Base-by-base conservation (phyloP, 371 early-diverging fungal species). In the Dinochytrium kinnereticum region DNA sequence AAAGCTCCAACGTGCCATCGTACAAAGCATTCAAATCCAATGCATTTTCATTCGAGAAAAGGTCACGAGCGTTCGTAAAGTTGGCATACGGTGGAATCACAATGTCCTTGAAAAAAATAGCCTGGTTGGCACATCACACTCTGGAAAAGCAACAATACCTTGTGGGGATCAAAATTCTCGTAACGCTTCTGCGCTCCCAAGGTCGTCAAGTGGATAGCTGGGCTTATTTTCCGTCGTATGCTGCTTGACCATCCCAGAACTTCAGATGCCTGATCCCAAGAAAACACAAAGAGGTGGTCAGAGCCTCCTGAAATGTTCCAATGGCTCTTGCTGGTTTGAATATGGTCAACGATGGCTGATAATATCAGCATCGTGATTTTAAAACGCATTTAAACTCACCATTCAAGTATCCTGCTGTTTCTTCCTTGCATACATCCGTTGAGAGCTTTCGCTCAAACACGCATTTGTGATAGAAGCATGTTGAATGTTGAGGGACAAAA, bases 201-300 rank as follows among this genome's bases (percentile, higher is more conserved):
- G 5, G 74, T 71, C 21, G 77, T 73, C 55, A 77, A 28, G 40
- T 77, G 77, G 7, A 74, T 50, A 1, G 69, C 50, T 37, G 59
- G 28, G 31, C 37, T 39, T 53, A 77, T 70, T 33, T 30, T 44
- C 0, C 33, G 7, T 1, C 73, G 65, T n/a, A 77, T 37, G 17
- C 40, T 33, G 24, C 59, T 38, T 28, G 65, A 21, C 70, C 71
- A 77, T 24, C 77, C 77, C 37, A 77, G 28, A 5, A 77, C 74
- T 59, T 77, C 77, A 15, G 77, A 73, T 15, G 74, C 73, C 51
- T 77, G 77, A 57, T 77, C 77, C 77, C 77, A 77, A 15, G 71
- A 19, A 39, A 77, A 74, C 0, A 77, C 66, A 64, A 77, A 55
- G 49, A 77, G 30, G 34, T 77, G 77, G 37, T 77, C 66, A 2